phyloP scores from a whole-genome alignment of 2,329 filamentous ascomycete species.

The Aspergillus fijiensis region DNA sequence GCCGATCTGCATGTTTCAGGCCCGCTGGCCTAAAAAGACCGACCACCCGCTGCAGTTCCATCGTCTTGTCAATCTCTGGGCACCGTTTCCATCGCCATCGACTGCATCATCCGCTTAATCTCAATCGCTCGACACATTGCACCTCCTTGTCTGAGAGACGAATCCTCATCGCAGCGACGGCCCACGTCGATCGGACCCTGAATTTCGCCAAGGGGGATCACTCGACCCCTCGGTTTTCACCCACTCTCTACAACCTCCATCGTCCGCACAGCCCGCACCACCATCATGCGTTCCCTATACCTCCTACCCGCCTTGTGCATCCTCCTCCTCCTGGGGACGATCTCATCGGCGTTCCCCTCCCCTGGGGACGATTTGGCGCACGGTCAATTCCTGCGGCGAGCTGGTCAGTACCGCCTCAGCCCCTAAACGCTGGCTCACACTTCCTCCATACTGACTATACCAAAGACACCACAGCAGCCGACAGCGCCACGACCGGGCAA shows the following conservation, averaged over 20 bases:
- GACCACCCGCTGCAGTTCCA: conserved; percentile 3
- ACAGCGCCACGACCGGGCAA: conserved; percentile 20
- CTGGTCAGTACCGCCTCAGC: conserved; percentile 24
- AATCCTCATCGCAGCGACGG: not conserved
- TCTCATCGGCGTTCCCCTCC: conserved; percentile 33
- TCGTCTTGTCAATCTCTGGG: not conserved
- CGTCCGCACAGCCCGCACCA: not conserved
- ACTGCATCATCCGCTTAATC: not conserved
- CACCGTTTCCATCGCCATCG: not conserved
- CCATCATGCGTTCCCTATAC: conserved; percentile 35
- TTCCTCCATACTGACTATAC: not conserved
- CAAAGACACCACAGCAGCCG: conserved; percentile 20
- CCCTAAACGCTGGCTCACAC: not conserved
- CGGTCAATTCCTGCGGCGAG: conserved; percentile 24
- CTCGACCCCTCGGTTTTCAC: conserved; percentile 5
- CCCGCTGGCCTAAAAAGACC: conserved; percentile 13
- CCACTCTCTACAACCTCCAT: not conserved
- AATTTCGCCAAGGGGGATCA: conserved; percentile 13
- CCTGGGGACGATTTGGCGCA: conserved; percentile 19
- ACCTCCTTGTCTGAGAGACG: not conserved
- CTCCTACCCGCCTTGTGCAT: conserved; percentile 35
- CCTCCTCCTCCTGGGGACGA: conserved; percentile 32
- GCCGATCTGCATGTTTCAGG: conserved; percentile 23
- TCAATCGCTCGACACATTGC: not conserved
- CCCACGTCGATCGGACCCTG: conserved; percentile 10